phyloP scores from a whole-genome alignment of 768 basidiomycete species.

The Solioccasus polychromus region DNA sequence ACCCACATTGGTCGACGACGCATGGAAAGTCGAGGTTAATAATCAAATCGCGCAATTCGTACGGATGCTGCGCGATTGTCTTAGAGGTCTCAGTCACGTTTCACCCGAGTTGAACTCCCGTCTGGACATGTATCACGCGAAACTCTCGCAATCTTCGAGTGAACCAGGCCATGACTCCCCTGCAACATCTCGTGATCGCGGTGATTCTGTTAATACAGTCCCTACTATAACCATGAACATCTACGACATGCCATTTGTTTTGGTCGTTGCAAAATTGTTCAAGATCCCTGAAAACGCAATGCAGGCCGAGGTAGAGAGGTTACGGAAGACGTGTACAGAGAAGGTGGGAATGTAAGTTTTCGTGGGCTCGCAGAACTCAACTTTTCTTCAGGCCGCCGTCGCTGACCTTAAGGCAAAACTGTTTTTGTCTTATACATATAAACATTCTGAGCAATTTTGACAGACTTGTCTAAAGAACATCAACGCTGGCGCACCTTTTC shows the following conservation, averaged over 20 bases:
- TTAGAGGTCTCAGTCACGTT: slow-evolving; percentile 70
- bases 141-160: slow-evolving; percentile 62
- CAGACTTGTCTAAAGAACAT: slow-evolving; percentile 88
- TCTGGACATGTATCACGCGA: slow-evolving; percentile 80
- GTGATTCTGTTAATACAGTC: slow-evolving; percentile 43
- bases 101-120: slow-evolving; percentile 79
- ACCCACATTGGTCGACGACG: slow-evolving; percentile 75
- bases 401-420: slow-evolving; percentile 75
- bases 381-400: slow-evolving; percentile 63
- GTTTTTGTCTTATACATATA: background rate
- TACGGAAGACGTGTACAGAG: slow-evolving; percentile 67
- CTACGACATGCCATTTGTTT: slow-evolving; percentile 77
- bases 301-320: slow-evolving; percentile 69
- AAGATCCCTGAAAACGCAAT: slow-evolving; percentile 66
- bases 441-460: slow-evolving; percentile 8
- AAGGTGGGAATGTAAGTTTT: slow-evolving; percentile 44
- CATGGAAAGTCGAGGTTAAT: slow-evolving; percentile 92
- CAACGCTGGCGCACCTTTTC: slow-evolving; percentile 78
- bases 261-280: slow-evolving; percentile 68
- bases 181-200: slow-evolving; percentile 54
- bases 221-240: slow-evolving; percentile 45
- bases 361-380: background rate
- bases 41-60: slow-evolving; percentile 90
- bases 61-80: slow-evolving; percentile 76
- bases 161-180: slow-evolving; percentile 69